Evolutionary conservation across 1,284 basidiomycete species (phyloP).

Genomic region (Naganishia sp.): DNA sequence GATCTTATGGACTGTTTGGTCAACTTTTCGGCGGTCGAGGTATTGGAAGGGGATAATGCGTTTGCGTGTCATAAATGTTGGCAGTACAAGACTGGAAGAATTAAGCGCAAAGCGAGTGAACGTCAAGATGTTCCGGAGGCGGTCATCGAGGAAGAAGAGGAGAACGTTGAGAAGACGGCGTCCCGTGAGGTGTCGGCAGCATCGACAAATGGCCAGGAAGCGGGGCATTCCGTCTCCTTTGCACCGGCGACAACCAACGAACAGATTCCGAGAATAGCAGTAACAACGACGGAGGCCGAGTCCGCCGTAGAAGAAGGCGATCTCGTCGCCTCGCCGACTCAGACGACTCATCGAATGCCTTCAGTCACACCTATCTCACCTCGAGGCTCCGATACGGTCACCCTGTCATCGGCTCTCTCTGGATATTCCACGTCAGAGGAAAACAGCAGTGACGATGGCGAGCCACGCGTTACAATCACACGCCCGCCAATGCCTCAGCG

Average conservation of each 20-base stretch:
- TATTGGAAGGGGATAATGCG: slow-evolving; percentile 88
- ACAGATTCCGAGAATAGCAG: slow-evolving; percentile 10
- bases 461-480: slow-evolving; percentile 24
- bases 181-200: not conserved
- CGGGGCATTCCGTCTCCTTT: slow-evolving; percentile 9
- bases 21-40: slow-evolving; percentile 85
- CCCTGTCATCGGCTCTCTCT: slow-evolving; percentile 24
- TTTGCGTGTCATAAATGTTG: slow-evolving; percentile 91
- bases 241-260: slow-evolving; percentile 4
- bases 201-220: slow-evolving; percentile 1
- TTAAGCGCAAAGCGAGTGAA: slow-evolving; percentile 12
- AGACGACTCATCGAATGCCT: slow-evolving; percentile 5
- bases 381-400: slow-evolving; percentile 15
- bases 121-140: slow-evolving; percentile 19
- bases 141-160: slow-evolving; percentile 52
- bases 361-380: slow-evolving; percentile 1
- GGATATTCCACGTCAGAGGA: slow-evolving; percentile 33
- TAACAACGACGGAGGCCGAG: slow-evolving; percentile 3
- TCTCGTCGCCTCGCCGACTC: not conserved
- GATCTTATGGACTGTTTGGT: slow-evolving; percentile 65
- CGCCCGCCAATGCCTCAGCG: slow-evolving; percentile 39
- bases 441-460: slow-evolving; percentile 27
- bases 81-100: slow-evolving; percentile 60
- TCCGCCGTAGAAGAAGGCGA: not conserved
- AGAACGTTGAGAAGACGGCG: slow-evolving; percentile 39